Evolutionary conservation across 2,329 filamentous ascomycete genomes (phyloP).

Genomic region (Fusarium fujikuroi): DNA sequence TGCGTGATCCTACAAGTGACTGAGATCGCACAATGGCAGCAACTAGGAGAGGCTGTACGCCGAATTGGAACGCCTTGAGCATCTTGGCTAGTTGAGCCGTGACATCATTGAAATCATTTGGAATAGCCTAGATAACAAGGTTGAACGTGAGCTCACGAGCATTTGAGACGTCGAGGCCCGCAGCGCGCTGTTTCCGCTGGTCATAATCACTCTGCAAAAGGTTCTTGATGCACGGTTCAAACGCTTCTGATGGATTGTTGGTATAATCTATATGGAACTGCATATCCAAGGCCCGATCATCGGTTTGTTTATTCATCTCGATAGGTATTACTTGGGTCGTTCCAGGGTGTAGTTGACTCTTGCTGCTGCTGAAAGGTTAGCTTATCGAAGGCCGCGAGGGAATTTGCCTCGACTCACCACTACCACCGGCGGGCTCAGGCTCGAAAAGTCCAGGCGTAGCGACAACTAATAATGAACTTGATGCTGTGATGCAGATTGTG

Average conservation of each 20-base stretch:
- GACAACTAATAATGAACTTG: not conserved
- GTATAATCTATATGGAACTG: too few relatives aligned
- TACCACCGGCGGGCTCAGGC: not conserved
- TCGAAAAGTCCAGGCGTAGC: too few relatives aligned
- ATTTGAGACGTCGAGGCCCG: not conserved
- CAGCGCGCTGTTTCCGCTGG: accelerated
- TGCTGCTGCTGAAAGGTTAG: not conserved
- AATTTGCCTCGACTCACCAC: not conserved
- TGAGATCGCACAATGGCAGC: not conserved
- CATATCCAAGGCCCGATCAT: not conserved
- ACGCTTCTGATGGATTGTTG: not conserved
- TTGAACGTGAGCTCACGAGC: not conserved
- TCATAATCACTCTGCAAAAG: not conserved
- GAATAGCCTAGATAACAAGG: not conserved
- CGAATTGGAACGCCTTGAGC: not conserved
- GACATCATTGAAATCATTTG: not conserved
- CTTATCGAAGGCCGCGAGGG: accelerated
- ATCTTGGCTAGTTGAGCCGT: not conserved
- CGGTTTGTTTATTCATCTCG: not conserved
- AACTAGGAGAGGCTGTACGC: not conserved
- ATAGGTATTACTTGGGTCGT: not conserved
- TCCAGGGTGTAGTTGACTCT: not conserved
- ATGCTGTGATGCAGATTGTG: not conserved
- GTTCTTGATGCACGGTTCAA: not conserved
- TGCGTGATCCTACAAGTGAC: not conserved